These are phyloP conservation scores for Ophiostoma ulmi DNA, from an alignment of 2,329 filamentous ascomycete species.

Conservation along the genomic window DNA sequence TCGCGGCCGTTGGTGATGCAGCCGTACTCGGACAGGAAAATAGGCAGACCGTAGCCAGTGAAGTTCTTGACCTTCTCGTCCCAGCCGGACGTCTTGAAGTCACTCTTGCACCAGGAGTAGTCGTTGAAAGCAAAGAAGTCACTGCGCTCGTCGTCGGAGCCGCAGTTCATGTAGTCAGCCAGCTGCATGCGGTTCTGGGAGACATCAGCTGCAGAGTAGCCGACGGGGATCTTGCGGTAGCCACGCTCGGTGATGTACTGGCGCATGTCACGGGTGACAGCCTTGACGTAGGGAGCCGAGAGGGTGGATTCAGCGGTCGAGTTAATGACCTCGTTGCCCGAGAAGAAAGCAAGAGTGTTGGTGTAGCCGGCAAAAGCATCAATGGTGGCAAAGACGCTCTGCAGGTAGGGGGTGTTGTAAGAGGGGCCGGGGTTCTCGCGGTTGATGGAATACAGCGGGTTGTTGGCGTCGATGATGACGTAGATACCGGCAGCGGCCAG, in stretches of 20 bases:
- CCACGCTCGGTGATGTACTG: conserved; percentile 60
- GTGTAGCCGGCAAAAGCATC: conserved; percentile 76
- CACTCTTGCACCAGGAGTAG: conserved; percentile 78
- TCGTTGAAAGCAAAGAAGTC: conserved; percentile 91
- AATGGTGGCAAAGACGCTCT: conserved; percentile 79
- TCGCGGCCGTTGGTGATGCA: conserved; percentile 76
- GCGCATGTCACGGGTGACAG: conserved; percentile 70
- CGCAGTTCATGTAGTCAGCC: conserved; percentile 91
- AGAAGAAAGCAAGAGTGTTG: conserved; percentile 86
- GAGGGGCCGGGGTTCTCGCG: conserved; percentile 65
- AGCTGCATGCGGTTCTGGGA: conserved; percentile 79
- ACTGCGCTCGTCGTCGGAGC: conserved; percentile 72
- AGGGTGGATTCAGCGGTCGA: conserved; percentile 57
- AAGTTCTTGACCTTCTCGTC: conserved; percentile 84
- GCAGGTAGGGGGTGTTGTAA: conserved; percentile 83
- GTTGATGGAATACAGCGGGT: conserved; percentile 81
- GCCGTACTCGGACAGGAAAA: conserved; percentile 94
- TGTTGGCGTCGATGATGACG: conserved; percentile 87
- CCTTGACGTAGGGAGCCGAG: conserved; percentile 70
- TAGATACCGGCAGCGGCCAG: conserved; percentile 85
- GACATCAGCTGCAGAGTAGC: conserved; percentile 75
- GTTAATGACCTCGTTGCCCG: conserved; percentile 76
- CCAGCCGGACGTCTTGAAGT: conserved; percentile 71
- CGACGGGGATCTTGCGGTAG: conserved; percentile 65
- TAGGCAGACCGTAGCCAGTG: conserved; percentile 76